Evolutionary conservation across 192 early-diverging fungal species (phyloP).

Genomic region (Rhizophlyctis rosea): DNA sequence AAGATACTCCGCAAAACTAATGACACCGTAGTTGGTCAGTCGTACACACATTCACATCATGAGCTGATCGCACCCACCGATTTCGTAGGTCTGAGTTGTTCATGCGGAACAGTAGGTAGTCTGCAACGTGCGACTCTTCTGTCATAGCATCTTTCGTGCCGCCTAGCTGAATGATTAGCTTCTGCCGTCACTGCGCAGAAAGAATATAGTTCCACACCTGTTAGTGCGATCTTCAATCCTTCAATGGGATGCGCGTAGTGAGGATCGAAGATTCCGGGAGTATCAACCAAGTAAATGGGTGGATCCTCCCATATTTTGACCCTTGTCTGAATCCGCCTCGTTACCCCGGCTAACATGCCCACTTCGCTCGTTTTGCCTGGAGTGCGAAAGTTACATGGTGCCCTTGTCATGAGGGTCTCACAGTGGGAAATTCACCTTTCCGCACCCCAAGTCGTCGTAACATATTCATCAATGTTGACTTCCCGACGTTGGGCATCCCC

Average conservation of each 20-base stretch:
- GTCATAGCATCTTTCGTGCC: conserved; percentile 83
- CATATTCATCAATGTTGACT: conserved; percentile 88
- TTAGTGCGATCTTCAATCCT: conserved; percentile 86
- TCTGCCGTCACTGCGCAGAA: too few relatives aligned
- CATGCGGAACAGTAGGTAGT: conserved; percentile 85
- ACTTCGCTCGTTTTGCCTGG: conserved; percentile 77
- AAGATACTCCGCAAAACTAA: conserved; percentile 52
- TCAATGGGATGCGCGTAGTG: conserved; percentile 76
- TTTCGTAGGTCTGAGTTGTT: conserved; percentile 44
- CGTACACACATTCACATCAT: background rate
- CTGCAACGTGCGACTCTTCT: conserved; percentile 78
- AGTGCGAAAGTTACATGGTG: too few relatives aligned
- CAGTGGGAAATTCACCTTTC: too few relatives aligned
- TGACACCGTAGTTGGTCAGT: background rate
- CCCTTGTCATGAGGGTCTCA: too few relatives aligned
- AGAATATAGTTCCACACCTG: too few relatives aligned
- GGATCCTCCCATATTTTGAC: conserved; percentile 88
- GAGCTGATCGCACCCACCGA: too few relatives aligned
- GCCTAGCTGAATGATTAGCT: conserved; percentile 18
- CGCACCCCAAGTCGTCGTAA: conserved; percentile 72
- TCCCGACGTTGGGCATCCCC: conserved; percentile 96
- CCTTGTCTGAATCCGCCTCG: conserved; percentile 63
- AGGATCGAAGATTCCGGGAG: conserved; percentile 86
- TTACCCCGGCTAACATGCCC: conserved; percentile 85
- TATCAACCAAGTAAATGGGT: conserved; percentile 89